Conservation (phyloP, 208 protist species). For the Acanthamoeba sp. region DNA sequence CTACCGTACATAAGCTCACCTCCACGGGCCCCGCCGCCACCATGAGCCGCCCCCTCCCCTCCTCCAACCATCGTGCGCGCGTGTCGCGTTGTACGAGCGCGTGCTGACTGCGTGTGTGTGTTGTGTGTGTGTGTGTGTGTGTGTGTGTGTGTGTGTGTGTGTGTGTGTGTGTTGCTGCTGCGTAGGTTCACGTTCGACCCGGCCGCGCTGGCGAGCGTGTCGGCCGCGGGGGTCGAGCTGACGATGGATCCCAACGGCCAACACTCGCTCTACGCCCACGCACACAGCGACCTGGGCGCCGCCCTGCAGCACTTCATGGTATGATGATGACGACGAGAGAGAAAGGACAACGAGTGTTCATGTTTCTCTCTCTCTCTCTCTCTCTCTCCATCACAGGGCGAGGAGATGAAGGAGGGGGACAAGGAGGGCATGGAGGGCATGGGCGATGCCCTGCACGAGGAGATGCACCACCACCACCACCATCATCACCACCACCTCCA, state of each 20-base stretch:
- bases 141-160: too few species aligned
- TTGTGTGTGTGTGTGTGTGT: not conserved
- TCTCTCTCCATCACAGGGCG: not conserved
- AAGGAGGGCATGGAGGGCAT: conserved; percentile 6
- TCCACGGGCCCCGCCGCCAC: not conserved
- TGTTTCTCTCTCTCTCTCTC: too few species aligned
- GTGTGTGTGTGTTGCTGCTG: not conserved
- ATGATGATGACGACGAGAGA: too few species aligned
- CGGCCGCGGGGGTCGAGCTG: not conserved
- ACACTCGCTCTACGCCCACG: not conserved
- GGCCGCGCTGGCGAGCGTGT: not conserved
- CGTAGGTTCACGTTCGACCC: not conserved
- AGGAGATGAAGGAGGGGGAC: not conserved
- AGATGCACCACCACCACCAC: conserved; percentile 32
- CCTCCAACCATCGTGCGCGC: not conserved
- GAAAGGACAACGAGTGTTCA: too few species aligned
- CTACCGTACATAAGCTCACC: not conserved
- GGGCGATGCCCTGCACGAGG: conserved; percentile 9
- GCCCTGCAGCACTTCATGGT: conserved; percentile 13
- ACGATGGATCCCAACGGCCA: conserved; percentile 16
- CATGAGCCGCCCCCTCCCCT: not conserved
- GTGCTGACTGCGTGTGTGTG: not conserved
- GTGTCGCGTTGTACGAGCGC: too few species aligned
- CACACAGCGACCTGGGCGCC: conserved; percentile 9
- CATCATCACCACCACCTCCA: conserved; percentile 7